Evolutionary conservation across 768 basidiomycete species (phyloP).

Genomic region (Mrakia gelida): DNA sequence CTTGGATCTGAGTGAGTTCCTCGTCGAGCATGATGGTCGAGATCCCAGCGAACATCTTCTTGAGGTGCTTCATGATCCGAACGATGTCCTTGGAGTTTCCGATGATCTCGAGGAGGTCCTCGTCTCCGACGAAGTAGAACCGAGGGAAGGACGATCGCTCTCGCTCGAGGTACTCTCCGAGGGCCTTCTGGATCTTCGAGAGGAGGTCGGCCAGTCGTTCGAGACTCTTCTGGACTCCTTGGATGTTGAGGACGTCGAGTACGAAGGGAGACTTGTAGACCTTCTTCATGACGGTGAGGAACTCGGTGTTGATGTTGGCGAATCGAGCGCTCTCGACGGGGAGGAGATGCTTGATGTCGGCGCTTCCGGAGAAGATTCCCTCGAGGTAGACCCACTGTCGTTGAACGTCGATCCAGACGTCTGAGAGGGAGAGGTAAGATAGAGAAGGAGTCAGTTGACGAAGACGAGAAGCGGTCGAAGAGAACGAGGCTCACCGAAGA

Average conservation of each 20-base stretch:
- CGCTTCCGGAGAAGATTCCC: slow-evolving; percentile 98
- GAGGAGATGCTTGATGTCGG: slow-evolving; percentile 97
- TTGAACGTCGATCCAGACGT: slow-evolving; percentile 99
- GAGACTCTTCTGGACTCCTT: slow-evolving; percentile 90
- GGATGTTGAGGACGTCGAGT: slow-evolving; percentile 92
- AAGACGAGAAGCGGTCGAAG: not conserved
- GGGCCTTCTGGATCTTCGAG: slow-evolving; percentile 97
- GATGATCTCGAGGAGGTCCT: slow-evolving; percentile 96
- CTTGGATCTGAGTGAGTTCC: slow-evolving; percentile 78
- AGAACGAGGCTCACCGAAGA: slow-evolving; percentile 67
- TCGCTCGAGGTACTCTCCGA: slow-evolving; percentile 96
- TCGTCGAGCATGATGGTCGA: slow-evolving; percentile 83
- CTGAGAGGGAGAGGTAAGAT: slow-evolving; percentile 45
- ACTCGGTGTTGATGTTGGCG: slow-evolving; percentile 97
- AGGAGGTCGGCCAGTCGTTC: slow-evolving; percentile 93
- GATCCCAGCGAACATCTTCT: slow-evolving; percentile 99
- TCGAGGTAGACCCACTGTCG: slow-evolving; percentile 99
- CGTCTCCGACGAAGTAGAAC: slow-evolving; percentile 99
- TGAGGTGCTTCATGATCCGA: slow-evolving; percentile 97
- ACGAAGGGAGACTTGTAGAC: slow-evolving; percentile 99
- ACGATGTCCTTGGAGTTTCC: slow-evolving; percentile 99
- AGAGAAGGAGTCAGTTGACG: not conserved
- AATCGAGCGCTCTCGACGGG: slow-evolving; percentile 97
- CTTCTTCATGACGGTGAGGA: slow-evolving; percentile 98
- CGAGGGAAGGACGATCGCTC: slow-evolving; percentile 97